Conservation (phyloP, 805 yeast genomes). For the Tetrapisispora fleetii region DNA sequence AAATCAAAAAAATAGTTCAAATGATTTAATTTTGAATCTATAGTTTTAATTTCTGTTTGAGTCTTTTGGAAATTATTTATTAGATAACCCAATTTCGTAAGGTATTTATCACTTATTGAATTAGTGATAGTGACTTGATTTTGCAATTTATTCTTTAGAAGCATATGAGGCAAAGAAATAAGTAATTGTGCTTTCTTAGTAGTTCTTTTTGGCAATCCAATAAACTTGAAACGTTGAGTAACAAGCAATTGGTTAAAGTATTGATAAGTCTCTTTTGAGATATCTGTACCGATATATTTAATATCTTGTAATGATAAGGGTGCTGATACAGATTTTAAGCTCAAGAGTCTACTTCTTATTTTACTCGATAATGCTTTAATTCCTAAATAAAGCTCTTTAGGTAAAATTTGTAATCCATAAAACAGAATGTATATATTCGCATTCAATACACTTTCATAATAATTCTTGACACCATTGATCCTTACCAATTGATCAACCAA, state of each 20-base stretch:
- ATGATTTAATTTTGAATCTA: neutral
- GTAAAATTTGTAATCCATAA: slow-evolving; percentile 18
- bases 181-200: slow-evolving; percentile 4
- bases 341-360: neutral
- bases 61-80: slow-evolving; percentile 9
- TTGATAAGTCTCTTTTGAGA: slow-evolving; percentile 6
- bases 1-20: neutral
- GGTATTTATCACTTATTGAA: slow-evolving; percentile 5
- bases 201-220: slow-evolving; percentile 14
- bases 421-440: slow-evolving; percentile 13
- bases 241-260: slow-evolving; percentile 10
- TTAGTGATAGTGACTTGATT: slow-evolving; percentile 3
- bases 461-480: slow-evolving; percentile 14
- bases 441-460: slow-evolving; percentile 10
- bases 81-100: slow-evolving; percentile 15
- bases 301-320: neutral
- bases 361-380: neutral
- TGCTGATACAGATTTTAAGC: neutral
- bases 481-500: slow-evolving; percentile 11
- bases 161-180: slow-evolving; percentile 11
- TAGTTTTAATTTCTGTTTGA: neutral
- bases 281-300: slow-evolving; percentile 1
- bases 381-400: neutral
- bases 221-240: slow-evolving; percentile 11
- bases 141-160: slow-evolving; percentile 15